phyloP scores from a whole-genome alignment of 2,329 filamentous ascomycete genomes.

The Diaporthe nobilis region DNA sequence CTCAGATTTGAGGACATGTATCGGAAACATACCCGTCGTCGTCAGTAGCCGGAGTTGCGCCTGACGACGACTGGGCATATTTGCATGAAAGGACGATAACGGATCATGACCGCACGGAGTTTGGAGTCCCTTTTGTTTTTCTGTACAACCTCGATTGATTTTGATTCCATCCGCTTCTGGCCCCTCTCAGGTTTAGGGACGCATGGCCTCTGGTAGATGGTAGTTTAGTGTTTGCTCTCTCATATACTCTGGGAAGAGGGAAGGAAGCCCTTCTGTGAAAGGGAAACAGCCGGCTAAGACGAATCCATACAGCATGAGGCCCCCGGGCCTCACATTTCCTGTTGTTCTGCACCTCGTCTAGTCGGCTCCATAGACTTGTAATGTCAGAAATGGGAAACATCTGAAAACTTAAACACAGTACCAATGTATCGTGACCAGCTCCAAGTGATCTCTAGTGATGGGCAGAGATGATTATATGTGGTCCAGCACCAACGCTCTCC shows the following conservation, averaged over 20 bases:
- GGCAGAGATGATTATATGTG: neutral
- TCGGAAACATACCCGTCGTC: slow-evolving; percentile 25
- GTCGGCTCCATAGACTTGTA: slow-evolving; percentile 36
- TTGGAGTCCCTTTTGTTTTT: slow-evolving; percentile 23
- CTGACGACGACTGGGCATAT: slow-evolving; percentile 12
- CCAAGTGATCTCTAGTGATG: neutral
- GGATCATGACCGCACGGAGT: slow-evolving; percentile 42
- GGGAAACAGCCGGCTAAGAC: neutral
- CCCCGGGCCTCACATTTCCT: neutral
- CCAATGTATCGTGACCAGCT: neutral
- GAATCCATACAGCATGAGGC: slow-evolving; percentile 29
- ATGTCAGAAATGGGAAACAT: slow-evolving; percentile 34
- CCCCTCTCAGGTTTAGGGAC: neutral
- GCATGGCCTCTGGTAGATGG: neutral
- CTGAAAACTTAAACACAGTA: neutral
- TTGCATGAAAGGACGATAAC: slow-evolving; percentile 40
- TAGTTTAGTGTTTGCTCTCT: slow-evolving; percentile 20
- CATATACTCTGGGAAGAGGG: slow-evolving; percentile 17
- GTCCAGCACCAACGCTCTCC: neutral
- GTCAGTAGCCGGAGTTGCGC: neutral
- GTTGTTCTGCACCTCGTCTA: slow-evolving; percentile 32
- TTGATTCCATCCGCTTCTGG: slow-evolving; percentile 7
- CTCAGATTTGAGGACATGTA: slow-evolving; percentile 3
- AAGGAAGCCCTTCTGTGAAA: neutral
- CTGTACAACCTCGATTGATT: slow-evolving; percentile 20